These are phyloP conservation scores for Dipteronia dyeriana DNA, from an alignment of 345 rosid species.

Conservation along the genomic window DNA sequence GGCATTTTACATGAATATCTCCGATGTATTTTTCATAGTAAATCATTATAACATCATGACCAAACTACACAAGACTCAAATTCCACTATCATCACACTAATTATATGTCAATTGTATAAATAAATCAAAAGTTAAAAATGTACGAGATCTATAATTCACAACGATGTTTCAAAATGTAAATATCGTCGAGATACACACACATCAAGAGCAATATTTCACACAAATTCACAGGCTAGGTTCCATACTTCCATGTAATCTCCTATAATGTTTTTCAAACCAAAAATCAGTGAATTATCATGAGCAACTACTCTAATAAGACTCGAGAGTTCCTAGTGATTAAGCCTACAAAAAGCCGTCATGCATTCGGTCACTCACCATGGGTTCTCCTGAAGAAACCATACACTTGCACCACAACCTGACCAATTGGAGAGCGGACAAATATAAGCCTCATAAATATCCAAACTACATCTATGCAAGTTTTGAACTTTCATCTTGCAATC, in stretches of 20 bases:
- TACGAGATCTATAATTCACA: too few relatives aligned
- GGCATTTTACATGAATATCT: neutral
- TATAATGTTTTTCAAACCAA: neutral
- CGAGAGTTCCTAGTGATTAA: constrained; percentile 1
- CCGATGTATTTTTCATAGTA: neutral
- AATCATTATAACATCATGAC: neutral
- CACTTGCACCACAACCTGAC: constrained; percentile 35
- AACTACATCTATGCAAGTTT: neutral
- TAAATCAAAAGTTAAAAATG: too few relatives aligned
- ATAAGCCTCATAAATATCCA: constrained; percentile 28
- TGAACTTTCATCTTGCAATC: neutral
- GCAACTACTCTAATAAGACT: neutral
- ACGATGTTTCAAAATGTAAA: neutral
- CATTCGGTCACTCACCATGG: constrained; percentile 20
- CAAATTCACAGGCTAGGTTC: neutral
- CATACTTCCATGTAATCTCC: neutral
- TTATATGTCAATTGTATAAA: too few relatives aligned
- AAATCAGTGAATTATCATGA: neutral
- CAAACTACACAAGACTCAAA: neutral
- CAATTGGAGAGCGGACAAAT: constrained; percentile 31
- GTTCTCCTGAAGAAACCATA: constrained; percentile 28
- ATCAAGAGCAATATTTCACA: neutral
- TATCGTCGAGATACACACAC: neutral
- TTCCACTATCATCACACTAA: neutral
- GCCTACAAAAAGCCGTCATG: constrained; percentile 4